These are phyloP conservation scores for Ascochyta rabiei DNA, from an alignment of 2,329 filamentous ascomycete genomes.

Conservation along the genomic window DNA sequence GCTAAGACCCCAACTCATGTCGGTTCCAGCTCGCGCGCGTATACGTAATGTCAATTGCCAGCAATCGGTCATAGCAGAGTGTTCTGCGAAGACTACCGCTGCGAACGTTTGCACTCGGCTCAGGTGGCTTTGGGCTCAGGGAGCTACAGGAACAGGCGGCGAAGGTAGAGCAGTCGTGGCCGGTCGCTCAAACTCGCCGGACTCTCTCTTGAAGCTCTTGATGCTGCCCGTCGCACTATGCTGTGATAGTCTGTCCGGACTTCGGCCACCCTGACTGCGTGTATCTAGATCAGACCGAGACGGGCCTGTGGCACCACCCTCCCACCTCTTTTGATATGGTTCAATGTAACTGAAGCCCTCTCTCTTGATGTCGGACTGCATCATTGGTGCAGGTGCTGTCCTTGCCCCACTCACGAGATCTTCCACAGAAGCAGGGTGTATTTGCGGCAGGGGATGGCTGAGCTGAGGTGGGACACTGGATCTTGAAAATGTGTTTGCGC, in stretches of 20 bases:
- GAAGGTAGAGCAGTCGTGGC: constrained; percentile 26
- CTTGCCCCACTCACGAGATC: constrained; percentile 45
- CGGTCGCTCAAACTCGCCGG: constrained; percentile 33
- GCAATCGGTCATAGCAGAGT: neutral
- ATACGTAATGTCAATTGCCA: constrained; percentile 15
- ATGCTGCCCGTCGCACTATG: constrained; percentile 43
- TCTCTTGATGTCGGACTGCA: constrained; percentile 37
- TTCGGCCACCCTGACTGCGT: constrained; percentile 36
- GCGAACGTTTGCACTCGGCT: neutral
- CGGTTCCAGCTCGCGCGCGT: constrained; percentile 38
- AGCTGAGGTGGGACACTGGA: constrained; percentile 47
- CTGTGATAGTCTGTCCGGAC: constrained; percentile 44
- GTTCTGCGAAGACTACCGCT: neutral
- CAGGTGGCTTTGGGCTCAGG: constrained; percentile 6
- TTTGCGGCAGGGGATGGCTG: constrained; percentile 39
- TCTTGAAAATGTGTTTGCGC: constrained; percentile 36
- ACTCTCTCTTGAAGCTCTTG: constrained; percentile 43
- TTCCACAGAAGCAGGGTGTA: constrained; percentile 41
- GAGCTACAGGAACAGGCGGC: constrained; percentile 23
- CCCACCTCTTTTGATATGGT: constrained; percentile 40
- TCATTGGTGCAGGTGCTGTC: constrained; percentile 41
- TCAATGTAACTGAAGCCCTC: constrained; percentile 38
- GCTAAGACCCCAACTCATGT: constrained; percentile 25
- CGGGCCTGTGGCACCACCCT: constrained; percentile 31
- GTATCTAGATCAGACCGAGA: constrained; percentile 32